Conservation (phyloP, 441 rosid species). For the Populus hybrid region DNA sequence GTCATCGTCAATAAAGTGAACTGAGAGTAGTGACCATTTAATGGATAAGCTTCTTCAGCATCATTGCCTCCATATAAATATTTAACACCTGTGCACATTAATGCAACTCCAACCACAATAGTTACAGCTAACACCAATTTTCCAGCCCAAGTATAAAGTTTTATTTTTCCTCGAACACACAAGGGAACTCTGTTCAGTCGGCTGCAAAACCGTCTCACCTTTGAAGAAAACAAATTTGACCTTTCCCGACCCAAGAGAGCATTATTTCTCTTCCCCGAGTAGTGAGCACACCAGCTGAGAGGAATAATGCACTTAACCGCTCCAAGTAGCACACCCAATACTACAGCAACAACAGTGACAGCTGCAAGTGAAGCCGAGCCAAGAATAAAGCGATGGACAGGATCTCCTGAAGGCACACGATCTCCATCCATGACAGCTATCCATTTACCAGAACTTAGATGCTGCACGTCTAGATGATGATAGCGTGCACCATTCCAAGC, state of each 20-base stretch:
- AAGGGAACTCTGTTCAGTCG: constrained; percentile 65
- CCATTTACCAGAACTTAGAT: constrained; percentile 78
- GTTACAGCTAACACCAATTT: constrained; percentile 44
- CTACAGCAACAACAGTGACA: constrained; percentile 39
- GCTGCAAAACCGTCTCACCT: constrained; percentile 61
- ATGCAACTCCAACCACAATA: constrained; percentile 45
- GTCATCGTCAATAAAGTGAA: constrained; percentile 94
- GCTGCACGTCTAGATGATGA: constrained; percentile 82
- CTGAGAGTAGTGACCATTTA: constrained; percentile 72
- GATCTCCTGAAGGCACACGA: constrained; percentile 75
- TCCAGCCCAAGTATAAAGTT: constrained; percentile 49
- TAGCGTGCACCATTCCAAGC: constrained; percentile 85
- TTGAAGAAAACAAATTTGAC: constrained; percentile 47
- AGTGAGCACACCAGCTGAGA: constrained; percentile 69
- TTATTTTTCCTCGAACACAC: constrained; percentile 56
- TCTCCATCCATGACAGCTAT: constrained; percentile 88
- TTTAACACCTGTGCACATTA: constrained; percentile 53
- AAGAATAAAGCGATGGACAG: constrained; percentile 47
- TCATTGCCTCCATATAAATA: constrained; percentile 79
- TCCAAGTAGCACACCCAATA: constrained; percentile 67
- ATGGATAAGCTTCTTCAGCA: constrained; percentile 59
- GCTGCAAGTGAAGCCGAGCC: constrained; percentile 71
- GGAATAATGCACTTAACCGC: constrained; percentile 82
- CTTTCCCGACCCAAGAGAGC: constrained; percentile 48
- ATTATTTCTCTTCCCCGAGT: constrained; percentile 60